phyloP scores from a whole-genome alignment of 2,329 filamentous ascomycete genomes.

The Hymenoscyphus fructigenus region DNA sequence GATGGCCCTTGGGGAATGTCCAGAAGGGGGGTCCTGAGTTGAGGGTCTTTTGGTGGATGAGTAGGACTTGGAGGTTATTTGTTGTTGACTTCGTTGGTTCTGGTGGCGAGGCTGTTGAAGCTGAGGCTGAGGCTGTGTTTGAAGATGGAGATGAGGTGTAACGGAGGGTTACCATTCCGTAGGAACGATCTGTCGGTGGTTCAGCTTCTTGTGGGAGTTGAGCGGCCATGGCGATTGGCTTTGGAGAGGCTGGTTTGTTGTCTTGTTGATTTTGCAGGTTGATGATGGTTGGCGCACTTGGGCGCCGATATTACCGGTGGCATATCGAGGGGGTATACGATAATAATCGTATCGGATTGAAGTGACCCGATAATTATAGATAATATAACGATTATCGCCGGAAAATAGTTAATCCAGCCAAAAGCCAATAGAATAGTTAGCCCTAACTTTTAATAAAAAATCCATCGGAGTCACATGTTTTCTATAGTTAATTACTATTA shows the following conservation, averaged over 20 bases:
- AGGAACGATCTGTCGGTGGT: conserved; percentile 24
- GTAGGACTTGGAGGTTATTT: conserved; percentile 22
- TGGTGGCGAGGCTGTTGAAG: neutral
- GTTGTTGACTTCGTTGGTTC: neutral
- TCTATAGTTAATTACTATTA: too few relatives aligned
- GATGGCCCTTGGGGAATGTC: conserved; percentile 26
- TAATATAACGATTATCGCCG: too few relatives aligned
- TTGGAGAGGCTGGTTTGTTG: neutral
- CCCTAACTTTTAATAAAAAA: too few relatives aligned
- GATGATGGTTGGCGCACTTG: too few relatives aligned
- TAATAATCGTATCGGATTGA: too few relatives aligned
- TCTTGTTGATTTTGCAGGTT: too few relatives aligned
- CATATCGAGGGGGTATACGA: too few relatives aligned
- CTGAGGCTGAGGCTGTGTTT: neutral
- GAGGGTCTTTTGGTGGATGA: conserved; percentile 22
- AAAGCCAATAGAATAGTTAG: too few relatives aligned
- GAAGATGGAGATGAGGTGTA: conserved; percentile 11
- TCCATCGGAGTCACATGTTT: too few relatives aligned
- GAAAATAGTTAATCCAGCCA: too few relatives aligned
- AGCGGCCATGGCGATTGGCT: neutral
- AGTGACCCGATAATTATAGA: too few relatives aligned
- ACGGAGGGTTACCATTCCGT: conserved; percentile 24
- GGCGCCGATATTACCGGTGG: too few relatives aligned
- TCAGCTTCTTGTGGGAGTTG: neutral
- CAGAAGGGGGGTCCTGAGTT: conserved; percentile 16